A percentile compares a stretch with the other conserved stretches of the same genome.
Evolutionary conservation across 1,284 basidiomycete genomes (phyloP).

Genomic region (Cutaneotrichosporon dermatis): DNA sequence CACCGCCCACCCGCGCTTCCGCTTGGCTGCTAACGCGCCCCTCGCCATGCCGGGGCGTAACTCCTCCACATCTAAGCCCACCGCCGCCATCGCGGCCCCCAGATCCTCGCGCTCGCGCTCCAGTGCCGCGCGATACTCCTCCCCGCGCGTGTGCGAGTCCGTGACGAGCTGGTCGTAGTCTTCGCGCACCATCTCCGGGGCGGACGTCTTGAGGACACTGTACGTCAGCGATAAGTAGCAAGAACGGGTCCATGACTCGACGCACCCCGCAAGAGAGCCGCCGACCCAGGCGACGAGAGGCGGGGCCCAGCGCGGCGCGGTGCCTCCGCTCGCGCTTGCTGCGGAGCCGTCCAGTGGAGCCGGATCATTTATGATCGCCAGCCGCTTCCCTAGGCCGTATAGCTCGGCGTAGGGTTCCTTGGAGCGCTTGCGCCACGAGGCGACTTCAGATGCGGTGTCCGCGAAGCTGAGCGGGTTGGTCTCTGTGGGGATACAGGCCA

Average conservation of each 20-base stretch:
- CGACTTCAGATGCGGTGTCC: constrained; percentile 11
- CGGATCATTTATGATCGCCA: constrained; percentile 81
- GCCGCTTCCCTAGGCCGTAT: constrained; percentile 62
- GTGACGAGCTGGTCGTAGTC: constrained; percentile 54
- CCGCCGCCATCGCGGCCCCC: constrained; percentile 30
- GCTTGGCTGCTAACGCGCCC: constrained; percentile 6
- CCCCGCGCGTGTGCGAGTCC: constrained; percentile 23
- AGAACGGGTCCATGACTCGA: constrained; percentile 6
- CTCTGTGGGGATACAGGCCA: constrained; percentile 55
- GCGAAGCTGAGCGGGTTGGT: constrained; percentile 13
- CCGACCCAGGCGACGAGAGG: constrained; percentile 84
- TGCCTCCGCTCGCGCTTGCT: constrained; percentile 59
- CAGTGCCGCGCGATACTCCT: constrained; percentile 40
- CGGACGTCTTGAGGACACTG: constrained; percentile 75
- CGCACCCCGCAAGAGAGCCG: constrained; percentile 81
- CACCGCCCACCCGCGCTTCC: constrained; percentile 38
- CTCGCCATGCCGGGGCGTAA: constrained; percentile 41
- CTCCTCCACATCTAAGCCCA: constrained; percentile 44
- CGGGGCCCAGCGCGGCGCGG: constrained; percentile 77
- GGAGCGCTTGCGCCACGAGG: constrained; percentile 30
- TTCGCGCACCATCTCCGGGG: constrained; percentile 72
- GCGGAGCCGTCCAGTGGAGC: constrained; percentile 26
- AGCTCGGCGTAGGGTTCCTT: constrained; percentile 70
- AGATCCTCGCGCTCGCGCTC: constrained; percentile 49
- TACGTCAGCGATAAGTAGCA: constrained; percentile 1